Conservation (phyloP, 148 eudicot genomes). For the Chenopodium quinoa region DNA sequence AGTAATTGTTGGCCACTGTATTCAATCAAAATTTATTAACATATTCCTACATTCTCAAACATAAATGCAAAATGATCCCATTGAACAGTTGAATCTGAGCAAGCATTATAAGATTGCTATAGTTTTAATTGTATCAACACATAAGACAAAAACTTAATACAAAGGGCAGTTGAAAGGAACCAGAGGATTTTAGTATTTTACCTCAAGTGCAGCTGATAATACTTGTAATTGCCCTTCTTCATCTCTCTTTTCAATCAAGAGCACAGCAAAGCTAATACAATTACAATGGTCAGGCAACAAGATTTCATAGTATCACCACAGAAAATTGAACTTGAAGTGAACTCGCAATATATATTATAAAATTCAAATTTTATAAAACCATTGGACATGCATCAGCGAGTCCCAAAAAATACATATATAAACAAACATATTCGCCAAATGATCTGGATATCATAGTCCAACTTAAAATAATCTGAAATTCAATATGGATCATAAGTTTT, state of each 20-base stretch:
- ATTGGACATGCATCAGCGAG: too few relatives aligned
- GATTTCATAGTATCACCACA: not conserved
- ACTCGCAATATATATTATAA: too few relatives aligned
- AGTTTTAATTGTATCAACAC: not conserved
- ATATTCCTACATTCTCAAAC: too few relatives aligned
- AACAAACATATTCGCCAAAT: too few relatives aligned
- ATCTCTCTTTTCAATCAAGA: slow-evolving; percentile 80
- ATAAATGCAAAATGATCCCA: not conserved
- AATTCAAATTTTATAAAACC: too few relatives aligned
- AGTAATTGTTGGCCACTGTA: not conserved
- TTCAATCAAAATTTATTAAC: not conserved
- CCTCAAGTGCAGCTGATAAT: slow-evolving; percentile 94
- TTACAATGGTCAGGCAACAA: slow-evolving; percentile 1
- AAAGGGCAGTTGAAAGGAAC: not conserved
- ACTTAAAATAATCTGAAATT: too few relatives aligned
- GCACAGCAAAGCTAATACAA: slow-evolving; percentile 69
- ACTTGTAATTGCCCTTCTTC: slow-evolving; percentile 95
- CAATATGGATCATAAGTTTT: too few relatives aligned
- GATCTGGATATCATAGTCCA: too few relatives aligned
- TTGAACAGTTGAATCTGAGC: not conserved
- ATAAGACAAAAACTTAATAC: not conserved
- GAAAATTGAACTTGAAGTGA: not conserved
- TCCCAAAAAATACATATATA: too few relatives aligned
- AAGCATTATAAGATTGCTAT: not conserved
- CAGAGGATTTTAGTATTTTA: slow-evolving; percentile 17